Evolutionary conservation across 78 protist species (phyloP).

Genomic region (Bodo saltans): DNA sequence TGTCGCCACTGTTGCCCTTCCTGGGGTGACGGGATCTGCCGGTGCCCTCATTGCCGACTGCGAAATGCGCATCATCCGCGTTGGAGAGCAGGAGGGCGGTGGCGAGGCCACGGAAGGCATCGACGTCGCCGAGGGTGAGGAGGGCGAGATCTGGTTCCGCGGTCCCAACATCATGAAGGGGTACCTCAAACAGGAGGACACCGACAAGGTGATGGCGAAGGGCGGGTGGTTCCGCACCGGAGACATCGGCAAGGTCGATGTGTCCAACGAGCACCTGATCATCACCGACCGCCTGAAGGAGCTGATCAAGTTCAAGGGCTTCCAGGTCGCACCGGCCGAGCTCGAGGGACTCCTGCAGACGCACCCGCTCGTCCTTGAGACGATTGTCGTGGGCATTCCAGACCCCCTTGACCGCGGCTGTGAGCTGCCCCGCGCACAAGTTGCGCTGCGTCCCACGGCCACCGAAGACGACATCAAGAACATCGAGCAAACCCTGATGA

Average conservation of each 20-base stretch:
- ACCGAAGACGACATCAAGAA: slow-evolving; percentile 47
- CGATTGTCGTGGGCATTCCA: slow-evolving; percentile 61
- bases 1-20: slow-evolving; percentile 8
- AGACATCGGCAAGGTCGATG: slow-evolving; percentile 70
- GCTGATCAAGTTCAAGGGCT: slow-evolving; percentile 73
- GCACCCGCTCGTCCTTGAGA: slow-evolving; percentile 66
- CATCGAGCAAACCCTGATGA: background rate
- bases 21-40: slow-evolving; percentile 1
- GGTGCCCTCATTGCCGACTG: slow-evolving; percentile 21
- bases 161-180: slow-evolving; percentile 88
- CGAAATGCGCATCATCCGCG: background rate
- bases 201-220: slow-evolving; percentile 34
- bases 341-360: slow-evolving; percentile 69
- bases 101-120: too few relatives aligned
- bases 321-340: slow-evolving; percentile 92
- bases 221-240: slow-evolving; percentile 84
- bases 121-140: background rate
- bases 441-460: slow-evolving; percentile 53
- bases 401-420: slow-evolving; percentile 55
- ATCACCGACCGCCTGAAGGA: slow-evolving; percentile 45
- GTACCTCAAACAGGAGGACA: slow-evolving; percentile 58
- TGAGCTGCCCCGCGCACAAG: slow-evolving; percentile 82
- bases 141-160: slow-evolving; percentile 47
- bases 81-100: background rate
- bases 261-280: slow-evolving; percentile 14